A percentile compares a stretch with the other conserved stretches of the same genome.
These are phyloP conservation scores for Starmerella bombi DNA, from an alignment of 805 yeast genomes.

Conservation along the genomic window DNA sequence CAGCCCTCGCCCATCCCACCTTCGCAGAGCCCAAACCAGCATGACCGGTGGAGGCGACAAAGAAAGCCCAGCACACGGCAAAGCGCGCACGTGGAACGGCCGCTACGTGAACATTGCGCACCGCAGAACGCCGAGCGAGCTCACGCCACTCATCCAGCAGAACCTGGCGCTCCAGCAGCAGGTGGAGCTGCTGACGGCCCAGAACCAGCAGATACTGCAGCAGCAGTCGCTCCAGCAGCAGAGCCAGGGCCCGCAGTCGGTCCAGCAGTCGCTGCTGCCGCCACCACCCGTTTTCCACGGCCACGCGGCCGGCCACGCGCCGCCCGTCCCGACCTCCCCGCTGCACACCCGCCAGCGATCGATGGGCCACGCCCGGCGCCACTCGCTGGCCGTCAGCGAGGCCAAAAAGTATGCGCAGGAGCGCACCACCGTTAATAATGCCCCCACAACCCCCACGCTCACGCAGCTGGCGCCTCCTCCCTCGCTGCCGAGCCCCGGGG, in stretches of 20 bases:
- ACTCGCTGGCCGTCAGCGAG: conserved; percentile 79
- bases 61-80: conserved; percentile 10
- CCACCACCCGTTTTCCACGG: conserved; percentile 10
- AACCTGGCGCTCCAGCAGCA: conserved; percentile 68
- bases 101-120: conserved; percentile 85
- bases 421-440: conserved; percentile 36
- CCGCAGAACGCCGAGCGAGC: conserved; percentile 87
- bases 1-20: no score
- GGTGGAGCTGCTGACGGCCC: conserved; percentile 79
- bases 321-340: conserved; percentile 2
- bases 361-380: conserved; percentile 75
- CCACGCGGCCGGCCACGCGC: not conserved
- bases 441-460: not conserved
- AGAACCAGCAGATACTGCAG: conserved; percentile 70
- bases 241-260: no score
- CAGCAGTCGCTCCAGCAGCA: conserved; percentile 42
- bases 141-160: conserved; percentile 86
- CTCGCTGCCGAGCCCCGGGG: conserved; percentile 4
- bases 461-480: conserved; percentile 9
- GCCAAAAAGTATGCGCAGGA: conserved; percentile 96
- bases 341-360: conserved; percentile 17
- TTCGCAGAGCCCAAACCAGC: no score
- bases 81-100: conserved; percentile 21
- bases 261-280: conserved; percentile 14
- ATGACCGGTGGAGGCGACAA: conserved; percentile 7